Base-by-base conservation (phyloP, 352 stramenopile genomes). In the Phytopythium delawarense region DNA sequence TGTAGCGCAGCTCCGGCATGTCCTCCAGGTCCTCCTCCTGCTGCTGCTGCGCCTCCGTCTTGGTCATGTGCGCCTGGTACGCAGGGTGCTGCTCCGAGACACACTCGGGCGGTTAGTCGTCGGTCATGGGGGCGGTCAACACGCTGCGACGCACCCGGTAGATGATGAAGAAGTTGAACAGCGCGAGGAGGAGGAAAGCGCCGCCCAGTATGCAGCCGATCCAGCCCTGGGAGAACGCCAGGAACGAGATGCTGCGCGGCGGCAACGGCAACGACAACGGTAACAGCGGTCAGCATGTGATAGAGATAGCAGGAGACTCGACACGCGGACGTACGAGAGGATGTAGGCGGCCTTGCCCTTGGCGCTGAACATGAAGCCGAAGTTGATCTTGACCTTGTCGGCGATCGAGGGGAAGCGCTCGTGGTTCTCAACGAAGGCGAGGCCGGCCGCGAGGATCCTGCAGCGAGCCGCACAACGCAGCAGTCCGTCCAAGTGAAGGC, bases 111-210 rank as follows among this genome's bases (percentile, higher is more conserved):
- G 25, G 40, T 30, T 20, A 25, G 65, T 28, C 61, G 61, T 67
- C 50, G 20, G n/a, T 51, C 35, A 20, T 13, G 16, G 4, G 49
- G 9, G 16, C 39, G 11, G 39, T 39, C 25, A 55, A 39, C 11
- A n/a, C 39, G 13, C 3, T 6, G 7, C 74, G 11, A 20, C 76
- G 61, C 88, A 94, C 85, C 65, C 76, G 73, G 57, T 81, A 63
- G 65, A 94, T 94, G 62, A 94, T 75, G 75, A 94, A 94, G 70
- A 92, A 94, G 74, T 94, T 94, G 65, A 94, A 92, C 2, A 89
- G 65, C 25, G 83, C 83, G 37, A 94, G 62, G 39, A 88, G 59
- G 49, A 94, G 74, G 68, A 94, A 91, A 62, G 83, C 85, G 21
- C 85, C 63, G 56, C 85, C 85, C 37, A 92, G 69, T 61, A 92